These are phyloP conservation scores for Hypoxylon sp. DNA, from an alignment of 2,329 filamentous ascomycete species.

Conservation along the genomic window DNA sequence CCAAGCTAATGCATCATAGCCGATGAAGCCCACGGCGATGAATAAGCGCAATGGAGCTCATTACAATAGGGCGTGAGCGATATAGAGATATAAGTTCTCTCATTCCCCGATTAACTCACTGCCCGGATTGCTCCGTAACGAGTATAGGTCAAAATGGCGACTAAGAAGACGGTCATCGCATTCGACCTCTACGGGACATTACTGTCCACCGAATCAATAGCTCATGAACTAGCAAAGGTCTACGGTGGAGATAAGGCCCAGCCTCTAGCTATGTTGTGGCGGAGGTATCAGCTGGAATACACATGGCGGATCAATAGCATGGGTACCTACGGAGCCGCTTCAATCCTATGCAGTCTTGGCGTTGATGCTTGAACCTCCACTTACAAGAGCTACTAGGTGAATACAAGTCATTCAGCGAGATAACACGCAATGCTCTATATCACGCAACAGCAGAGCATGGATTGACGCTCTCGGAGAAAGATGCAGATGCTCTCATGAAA, in stretches of 20 bases:
- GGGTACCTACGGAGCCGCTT: conserved; percentile 63
- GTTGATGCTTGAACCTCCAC: conserved; percentile 3
- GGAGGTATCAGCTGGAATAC: conserved; percentile 80
- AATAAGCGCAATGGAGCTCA: conserved; percentile 7
- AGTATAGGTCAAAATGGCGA: conserved; percentile 27
- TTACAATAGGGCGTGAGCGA: not conserved
- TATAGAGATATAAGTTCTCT: not conserved
- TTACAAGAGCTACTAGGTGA: conserved; percentile 58
- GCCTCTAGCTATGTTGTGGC: conserved; percentile 71
- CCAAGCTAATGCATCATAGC: conserved; percentile 9
- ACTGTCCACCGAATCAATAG: conserved; percentile 78
- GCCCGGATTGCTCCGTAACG: conserved; percentile 16
- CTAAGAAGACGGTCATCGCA: conserved; percentile 65
- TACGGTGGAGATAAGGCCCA: conserved; percentile 70
- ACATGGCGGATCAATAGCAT: conserved; percentile 83
- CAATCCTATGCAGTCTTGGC: conserved; percentile 7
- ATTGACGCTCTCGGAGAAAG: conserved; percentile 58
- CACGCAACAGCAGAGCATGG: conserved; percentile 74
- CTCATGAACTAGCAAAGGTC: conserved; percentile 67
- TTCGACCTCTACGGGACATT: conserved; percentile 84
- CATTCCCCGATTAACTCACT: conserved; percentile 37
- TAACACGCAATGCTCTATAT: conserved; percentile 72
- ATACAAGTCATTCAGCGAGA: conserved; percentile 72
- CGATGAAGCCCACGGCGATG: conserved; percentile 23
- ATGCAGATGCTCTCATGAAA: conserved; percentile 67